Conservation (phyloP, 2,329 filamentous ascomycete species). For the Aureobasidium namibiae region DNA sequence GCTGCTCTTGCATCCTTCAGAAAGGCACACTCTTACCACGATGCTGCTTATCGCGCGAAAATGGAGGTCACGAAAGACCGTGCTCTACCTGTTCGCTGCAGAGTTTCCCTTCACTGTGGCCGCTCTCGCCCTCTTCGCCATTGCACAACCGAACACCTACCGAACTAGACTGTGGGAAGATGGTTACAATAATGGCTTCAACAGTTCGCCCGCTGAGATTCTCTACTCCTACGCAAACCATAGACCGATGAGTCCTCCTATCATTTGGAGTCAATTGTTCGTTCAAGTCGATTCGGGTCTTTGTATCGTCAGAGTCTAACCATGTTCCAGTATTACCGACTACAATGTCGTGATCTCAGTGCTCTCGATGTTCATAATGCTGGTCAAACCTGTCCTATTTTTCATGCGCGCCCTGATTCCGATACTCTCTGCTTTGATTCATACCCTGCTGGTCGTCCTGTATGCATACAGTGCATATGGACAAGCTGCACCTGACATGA, state of each 20-base stretch:
- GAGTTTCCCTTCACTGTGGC: constrained; percentile 61
- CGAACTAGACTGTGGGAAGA: constrained; percentile 65
- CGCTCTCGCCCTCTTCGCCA: constrained; percentile 61
- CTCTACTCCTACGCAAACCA: constrained; percentile 70
- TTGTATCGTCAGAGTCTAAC: neutral
- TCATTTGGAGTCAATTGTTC: constrained; percentile 68
- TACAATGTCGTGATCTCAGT: constrained; percentile 72
- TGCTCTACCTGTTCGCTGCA: constrained; percentile 51
- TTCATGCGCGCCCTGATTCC: constrained; percentile 65
- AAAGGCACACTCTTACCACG: neutral
- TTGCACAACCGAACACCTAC: constrained; percentile 65
- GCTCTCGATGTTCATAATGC: constrained; percentile 65
- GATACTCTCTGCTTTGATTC: constrained; percentile 51
- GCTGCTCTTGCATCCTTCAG: neutral
- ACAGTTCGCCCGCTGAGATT: constrained; percentile 62
- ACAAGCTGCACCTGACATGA: constrained; percentile 65
- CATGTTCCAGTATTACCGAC: constrained; percentile 53
- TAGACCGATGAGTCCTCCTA: constrained; percentile 50
- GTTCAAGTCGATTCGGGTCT: constrained; percentile 28
- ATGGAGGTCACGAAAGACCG: constrained; percentile 45
- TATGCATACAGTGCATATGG: constrained; percentile 61
- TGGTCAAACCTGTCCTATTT: constrained; percentile 60
- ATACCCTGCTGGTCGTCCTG: constrained; percentile 50
- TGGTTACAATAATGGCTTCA: constrained; percentile 62
- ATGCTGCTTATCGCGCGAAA: constrained; percentile 36